A percentile compares a stretch with the other conserved stretches of the same genome.
Evolutionary conservation across 441 rosid genomes (phyloP).

Genomic region (Theobroma grandiflorum): DNA sequence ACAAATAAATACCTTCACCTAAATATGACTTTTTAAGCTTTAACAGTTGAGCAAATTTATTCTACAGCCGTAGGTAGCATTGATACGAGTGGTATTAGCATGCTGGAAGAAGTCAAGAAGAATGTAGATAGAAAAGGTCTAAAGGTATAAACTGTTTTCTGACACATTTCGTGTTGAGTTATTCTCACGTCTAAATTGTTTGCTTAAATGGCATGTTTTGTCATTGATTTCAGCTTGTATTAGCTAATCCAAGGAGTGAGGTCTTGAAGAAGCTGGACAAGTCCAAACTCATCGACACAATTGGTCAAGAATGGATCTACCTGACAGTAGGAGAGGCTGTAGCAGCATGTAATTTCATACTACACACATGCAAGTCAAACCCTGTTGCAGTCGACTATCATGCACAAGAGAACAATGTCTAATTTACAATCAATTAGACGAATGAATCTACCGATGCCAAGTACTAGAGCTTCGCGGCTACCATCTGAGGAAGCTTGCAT

Average conservation of each 20-base stretch:
- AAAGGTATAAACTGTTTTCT: slow-evolving; percentile 43
- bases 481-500: neutral
- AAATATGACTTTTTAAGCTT: neutral
- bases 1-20: neutral
- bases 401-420: slow-evolving; percentile 45
- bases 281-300: slow-evolving; percentile 46
- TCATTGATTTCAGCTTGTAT: slow-evolving; percentile 37
- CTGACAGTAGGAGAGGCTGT: slow-evolving; percentile 56
- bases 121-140: slow-evolving; percentile 44
- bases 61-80: slow-evolving; percentile 60
- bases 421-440: slow-evolving; percentile 9
- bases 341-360: slow-evolving; percentile 49
- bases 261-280: slow-evolving; percentile 56
- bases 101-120: slow-evolving; percentile 63
- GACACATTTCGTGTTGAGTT: neutral
- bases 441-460: neutral
- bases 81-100: slow-evolving; percentile 67
- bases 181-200: neutral
- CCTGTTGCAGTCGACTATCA: slow-evolving; percentile 26
- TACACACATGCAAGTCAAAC: slow-evolving; percentile 45
- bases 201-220: neutral
- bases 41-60: neutral
- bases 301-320: slow-evolving; percentile 57
- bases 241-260: slow-evolving; percentile 55
- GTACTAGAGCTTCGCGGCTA: neutral